Conservation (phyloP, 2,329 filamentous ascomycete species). For the Fusarium citri region DNA sequence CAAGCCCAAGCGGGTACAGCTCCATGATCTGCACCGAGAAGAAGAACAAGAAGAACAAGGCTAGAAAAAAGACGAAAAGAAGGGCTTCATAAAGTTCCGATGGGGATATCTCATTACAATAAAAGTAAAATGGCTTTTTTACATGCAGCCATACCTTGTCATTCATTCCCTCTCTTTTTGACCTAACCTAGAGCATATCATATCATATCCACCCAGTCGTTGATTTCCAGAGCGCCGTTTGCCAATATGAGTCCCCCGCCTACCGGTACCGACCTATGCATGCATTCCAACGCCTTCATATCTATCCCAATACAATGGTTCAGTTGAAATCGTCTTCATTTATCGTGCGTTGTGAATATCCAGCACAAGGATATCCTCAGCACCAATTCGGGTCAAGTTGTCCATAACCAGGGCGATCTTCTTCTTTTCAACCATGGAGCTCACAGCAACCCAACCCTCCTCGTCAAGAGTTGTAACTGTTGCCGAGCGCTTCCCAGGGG, state of each 20-base stretch:
- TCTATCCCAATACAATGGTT: not conserved
- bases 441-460: conserved; percentile 93
- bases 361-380: conserved; percentile 85
- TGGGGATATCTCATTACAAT: conserved; percentile 37
- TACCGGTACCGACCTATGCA: conserved; percentile 21
- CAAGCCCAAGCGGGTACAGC: conserved; percentile 5
- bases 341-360: conserved; percentile 84
- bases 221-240: conserved; percentile 37
- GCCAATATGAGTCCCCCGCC: conserved; percentile 32
- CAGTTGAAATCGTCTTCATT: conserved; percentile 22
- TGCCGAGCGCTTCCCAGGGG: conserved; percentile 92
- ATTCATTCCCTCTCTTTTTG: conserved; percentile 18
- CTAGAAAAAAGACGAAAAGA: not conserved
- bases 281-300: conserved; percentile 32
- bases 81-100: conserved; percentile 22
- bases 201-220: conserved; percentile 27
- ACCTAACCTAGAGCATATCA: conserved; percentile 1
- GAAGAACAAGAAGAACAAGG: not conserved
- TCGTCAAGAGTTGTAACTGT: conserved; percentile 92
- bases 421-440: conserved; percentile 92
- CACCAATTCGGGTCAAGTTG: conserved; percentile 78
- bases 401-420: conserved; percentile 89
- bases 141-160: conserved; percentile 27
- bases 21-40: not conserved
- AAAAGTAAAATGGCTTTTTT: conserved; percentile 19